A percentile compares a stretch with the other conserved stretches of the same genome.
Evolutionary conservation across 345 rosid genomes (phyloP).

Genomic region (Gossypium raimondii): DNA sequence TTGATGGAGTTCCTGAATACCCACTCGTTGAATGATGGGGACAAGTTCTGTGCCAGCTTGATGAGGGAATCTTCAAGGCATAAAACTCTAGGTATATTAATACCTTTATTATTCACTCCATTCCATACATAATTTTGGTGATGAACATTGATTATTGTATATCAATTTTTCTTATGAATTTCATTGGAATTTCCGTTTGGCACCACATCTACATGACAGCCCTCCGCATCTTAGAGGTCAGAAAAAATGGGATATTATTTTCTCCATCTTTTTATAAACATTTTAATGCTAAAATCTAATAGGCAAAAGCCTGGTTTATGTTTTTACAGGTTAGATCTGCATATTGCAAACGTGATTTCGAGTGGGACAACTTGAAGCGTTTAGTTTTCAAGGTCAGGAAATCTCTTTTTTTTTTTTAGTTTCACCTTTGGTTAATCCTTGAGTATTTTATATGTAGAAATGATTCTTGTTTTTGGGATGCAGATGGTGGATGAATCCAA

Average conservation of each 20-base stretch:
- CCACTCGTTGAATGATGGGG: constrained; percentile 73
- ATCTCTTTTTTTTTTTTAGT: not conserved
- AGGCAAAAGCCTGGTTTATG: not conserved
- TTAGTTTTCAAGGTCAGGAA: constrained; percentile 49
- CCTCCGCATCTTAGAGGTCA: constrained; percentile 70
- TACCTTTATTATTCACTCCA: too few relatives aligned
- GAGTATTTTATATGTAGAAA: too few relatives aligned
- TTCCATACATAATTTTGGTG: too few relatives aligned
- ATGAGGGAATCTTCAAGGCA: constrained; percentile 79
- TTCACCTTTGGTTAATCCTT: too few relatives aligned
- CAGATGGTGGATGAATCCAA: constrained; percentile 60
- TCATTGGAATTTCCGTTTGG: constrained; percentile 1
- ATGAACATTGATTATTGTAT: too few relatives aligned
- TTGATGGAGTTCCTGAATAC: constrained; percentile 50
- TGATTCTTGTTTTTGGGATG: not conserved
- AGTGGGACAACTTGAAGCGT: constrained; percentile 69
- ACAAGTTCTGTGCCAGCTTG: constrained; percentile 60
- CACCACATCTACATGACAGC: constrained; percentile 35
- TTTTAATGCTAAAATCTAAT: not conserved
- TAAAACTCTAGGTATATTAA: constrained; percentile 51
- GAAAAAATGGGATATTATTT: not conserved
- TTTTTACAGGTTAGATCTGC: constrained; percentile 66
- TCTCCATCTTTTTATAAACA: not conserved
- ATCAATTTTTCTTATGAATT: not conserved
- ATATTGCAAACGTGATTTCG: constrained; percentile 75